phyloP scores from a whole-genome alignment of 805 yeast species.

The Suhomyces sp. region DNA sequence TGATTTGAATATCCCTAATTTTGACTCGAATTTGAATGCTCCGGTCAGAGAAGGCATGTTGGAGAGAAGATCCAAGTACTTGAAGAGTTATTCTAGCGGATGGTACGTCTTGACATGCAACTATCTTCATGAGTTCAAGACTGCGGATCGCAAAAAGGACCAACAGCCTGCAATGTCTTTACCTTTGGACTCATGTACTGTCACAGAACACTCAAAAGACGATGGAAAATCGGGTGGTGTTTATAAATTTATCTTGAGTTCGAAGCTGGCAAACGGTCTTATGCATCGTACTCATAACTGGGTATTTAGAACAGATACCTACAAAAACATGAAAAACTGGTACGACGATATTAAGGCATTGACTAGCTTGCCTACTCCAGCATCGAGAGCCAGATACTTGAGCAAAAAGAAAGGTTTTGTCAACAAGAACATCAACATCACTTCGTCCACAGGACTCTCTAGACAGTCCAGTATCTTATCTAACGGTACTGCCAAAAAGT shows the following conservation, averaged over 20 bases:
- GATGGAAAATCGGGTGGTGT: constrained; percentile 54
- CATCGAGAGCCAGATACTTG: constrained; percentile 49
- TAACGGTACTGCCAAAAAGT: constrained; percentile 12
- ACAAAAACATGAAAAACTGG: constrained; percentile 81
- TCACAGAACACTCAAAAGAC: constrained; percentile 77
- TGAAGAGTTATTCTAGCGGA: constrained; percentile 86
- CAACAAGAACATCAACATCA: neutral
- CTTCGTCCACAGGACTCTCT: constrained; percentile 11
- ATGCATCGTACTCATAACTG: constrained; percentile 83
- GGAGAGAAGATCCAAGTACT: constrained; percentile 86
- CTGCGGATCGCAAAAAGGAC: constrained; percentile 77
- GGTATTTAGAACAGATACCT: constrained; percentile 90
- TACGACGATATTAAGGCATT: constrained; percentile 69
- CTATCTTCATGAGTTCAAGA: constrained; percentile 85
- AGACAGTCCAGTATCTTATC: constrained; percentile 18
- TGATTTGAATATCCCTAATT: constrained; percentile 65
- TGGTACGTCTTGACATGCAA: constrained; percentile 90
- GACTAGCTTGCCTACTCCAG: constrained; percentile 60
- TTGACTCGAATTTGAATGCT: constrained; percentile 62
- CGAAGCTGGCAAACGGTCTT: constrained; percentile 68
- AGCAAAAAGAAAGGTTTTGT: constrained; percentile 17
- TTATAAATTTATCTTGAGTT: constrained; percentile 75
- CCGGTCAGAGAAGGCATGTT: constrained; percentile 71
- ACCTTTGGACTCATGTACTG: constrained; percentile 71
- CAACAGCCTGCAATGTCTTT: constrained; percentile 80